A percentile compares a stretch with the other conserved stretches of the same genome.
Evolutionary conservation across 495 filamentous ascomycete species (phyloP).

Genomic region (Talaromyces thailandensis): DNA sequence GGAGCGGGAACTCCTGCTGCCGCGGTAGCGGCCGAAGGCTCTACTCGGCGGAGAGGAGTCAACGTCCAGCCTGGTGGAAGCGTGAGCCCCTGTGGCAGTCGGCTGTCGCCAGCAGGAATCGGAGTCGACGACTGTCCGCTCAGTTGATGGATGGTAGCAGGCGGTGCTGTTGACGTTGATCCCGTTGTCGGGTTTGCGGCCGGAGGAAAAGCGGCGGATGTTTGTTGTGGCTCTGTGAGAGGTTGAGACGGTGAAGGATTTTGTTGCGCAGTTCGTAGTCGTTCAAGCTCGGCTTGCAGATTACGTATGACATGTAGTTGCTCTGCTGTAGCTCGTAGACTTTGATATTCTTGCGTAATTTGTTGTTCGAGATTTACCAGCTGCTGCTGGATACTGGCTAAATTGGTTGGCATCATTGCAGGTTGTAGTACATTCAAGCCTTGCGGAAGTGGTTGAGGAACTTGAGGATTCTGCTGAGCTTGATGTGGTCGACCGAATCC

Average conservation of each 20-base stretch:
- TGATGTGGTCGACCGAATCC: conserved; percentile 22
- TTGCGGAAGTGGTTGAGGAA: conserved; percentile 9
- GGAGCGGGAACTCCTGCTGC: conserved; percentile 3
- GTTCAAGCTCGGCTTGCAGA: conserved; percentile 55
- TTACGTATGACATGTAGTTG: conserved; percentile 47
- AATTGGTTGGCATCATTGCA: conserved; percentile 10
- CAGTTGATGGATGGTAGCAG: conserved; percentile 19
- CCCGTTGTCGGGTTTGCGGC: conserved; percentile 13
- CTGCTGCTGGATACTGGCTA: conserved; percentile 41
- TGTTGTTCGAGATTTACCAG: conserved; percentile 58
- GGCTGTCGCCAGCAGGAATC: conserved; percentile 54
- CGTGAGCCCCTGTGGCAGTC: conserved; percentile 61
- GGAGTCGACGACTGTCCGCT: conserved; percentile 25
- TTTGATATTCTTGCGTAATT: conserved; percentile 54
- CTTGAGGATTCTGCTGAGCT: conserved; percentile 18
- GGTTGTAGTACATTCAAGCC: conserved; percentile 8
- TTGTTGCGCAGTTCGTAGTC: conserved; percentile 41
- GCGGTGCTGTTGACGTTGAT: conserved; percentile 1
- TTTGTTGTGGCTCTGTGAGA: conserved; percentile 9
- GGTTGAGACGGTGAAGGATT: conserved; percentile 16
- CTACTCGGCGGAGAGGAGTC: conserved; percentile 53
- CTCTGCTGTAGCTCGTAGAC: conserved; percentile 42
- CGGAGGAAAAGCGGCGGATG: conserved; percentile 13
- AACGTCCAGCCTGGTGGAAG: conserved; percentile 73
- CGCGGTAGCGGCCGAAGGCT: conserved; percentile 4